Evolutionary conservation across 192 early-diverging fungal genomes (phyloP), one percentile per base, ranked within the genome.

Genomic region (Coemansia pectinata): DNA sequence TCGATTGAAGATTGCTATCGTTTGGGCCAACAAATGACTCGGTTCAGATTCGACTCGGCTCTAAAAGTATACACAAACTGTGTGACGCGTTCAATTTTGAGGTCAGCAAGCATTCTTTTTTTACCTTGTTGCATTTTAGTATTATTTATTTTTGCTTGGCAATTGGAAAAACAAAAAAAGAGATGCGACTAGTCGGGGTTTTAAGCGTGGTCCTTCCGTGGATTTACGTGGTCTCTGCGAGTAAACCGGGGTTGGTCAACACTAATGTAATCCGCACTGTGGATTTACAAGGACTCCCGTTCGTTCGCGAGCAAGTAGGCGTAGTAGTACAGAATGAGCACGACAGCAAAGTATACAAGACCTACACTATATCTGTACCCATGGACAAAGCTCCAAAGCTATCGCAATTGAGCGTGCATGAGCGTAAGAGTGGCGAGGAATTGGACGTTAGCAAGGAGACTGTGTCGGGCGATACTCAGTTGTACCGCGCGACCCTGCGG

Each of bases 251-350:
- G 3, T 65, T 84, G 11, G 77, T 84, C 3, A 70, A 79, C 73
- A 79, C 71, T 4, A 85, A 85, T 47, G n/a, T 77, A 48, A 85
- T 85, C 41, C 83, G 78, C 63, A 80, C 69, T 5, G 69, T 85
- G 4, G 53, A 64, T 29, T 69, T 85, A 7, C 29, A 25, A 4
- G 33, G 65, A 10, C 66, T 72, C 27, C 73, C 81, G 7, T 85
- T 83, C 31, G 81, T 80, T 23, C 79, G 74, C 23, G 81, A 85
- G 75, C 71, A 85, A 21, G 63, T 85, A 10, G 83, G 81, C 67
- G 71, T 87, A 12, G 75, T 85, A 1, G 72, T 86, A 9, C 65
- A 82, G n/a, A 86, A 85, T 40, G 71, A 66, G n/a, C 71, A 67
- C 59, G 52, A 63, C 11, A 65, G 71, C 38, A 67, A 73, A 25